Evolutionary conservation across 345 rosid species (phyloP), one percentile per base, ranked within the genome.

Genomic region (Viola odorata): DNA sequence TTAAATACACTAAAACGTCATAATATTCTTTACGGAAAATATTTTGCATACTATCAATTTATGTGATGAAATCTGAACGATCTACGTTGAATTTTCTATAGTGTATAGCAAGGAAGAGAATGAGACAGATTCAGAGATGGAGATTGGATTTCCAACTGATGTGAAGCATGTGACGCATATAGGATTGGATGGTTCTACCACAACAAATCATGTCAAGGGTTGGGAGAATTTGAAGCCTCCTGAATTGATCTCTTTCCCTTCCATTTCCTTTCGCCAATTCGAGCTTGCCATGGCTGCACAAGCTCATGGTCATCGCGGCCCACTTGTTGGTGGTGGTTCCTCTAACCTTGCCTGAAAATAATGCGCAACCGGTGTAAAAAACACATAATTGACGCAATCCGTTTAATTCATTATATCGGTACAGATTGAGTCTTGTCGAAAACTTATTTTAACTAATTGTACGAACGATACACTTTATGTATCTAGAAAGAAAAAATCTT

Each of bases 151-250:
- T 55, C 98, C 96, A 9, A 89, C 97, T 55, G 96, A 92, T 73
- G 97, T 92, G 41, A 92, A 89, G 74, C 98, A 92, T 70, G 88
- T 89, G 64, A 85, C 97, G 54, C 96, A 89, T 64, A 83, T 92
- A 50, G 96, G 96, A 0, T 84, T 85, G 91, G 96, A 92, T 47
- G 94, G 96, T 37, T 60, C 78, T 39, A 61, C 56, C 4, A 58
- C 58, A 0, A 58, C 69, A 3, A 65, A 39, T 5, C 23, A 45
- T 4, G 36, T 16, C 3, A 49, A 65, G 40, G 62, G 62, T 4
- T 64, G 61, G 68, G 60, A 64, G 4, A 39, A 12, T n/a, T 36
- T 74, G 12, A 58, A 47, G 14, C 15, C 63, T 5, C 66, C 74
- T 37, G 70, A 74, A 55, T 38, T 65, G 40, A 61, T 69, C 6